A percentile compares a stretch with the other conserved stretches of the same genome.
Conservation (phyloP, 1,284 basidiomycete species). For the Puccinia hordei region DNA sequence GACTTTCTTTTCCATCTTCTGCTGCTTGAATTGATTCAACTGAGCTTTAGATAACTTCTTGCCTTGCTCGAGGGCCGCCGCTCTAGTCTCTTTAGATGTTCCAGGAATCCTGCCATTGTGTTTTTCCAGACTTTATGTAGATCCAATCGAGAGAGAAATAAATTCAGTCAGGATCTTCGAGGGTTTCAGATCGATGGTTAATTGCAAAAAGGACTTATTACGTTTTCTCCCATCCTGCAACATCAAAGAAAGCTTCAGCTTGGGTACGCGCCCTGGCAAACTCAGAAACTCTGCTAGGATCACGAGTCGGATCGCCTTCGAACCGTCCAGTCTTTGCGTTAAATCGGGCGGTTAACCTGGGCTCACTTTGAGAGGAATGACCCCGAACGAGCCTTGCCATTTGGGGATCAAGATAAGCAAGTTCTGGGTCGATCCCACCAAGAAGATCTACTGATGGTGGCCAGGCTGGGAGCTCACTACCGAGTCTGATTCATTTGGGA, state of each 20-base stretch:
- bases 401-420: conserved; percentile 30
- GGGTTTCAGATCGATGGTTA: background rate
- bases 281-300: conserved; percentile 33
- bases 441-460: conserved; percentile 2
- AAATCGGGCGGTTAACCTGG: conserved; percentile 21
- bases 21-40: conserved; percentile 36
- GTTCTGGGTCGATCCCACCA: conserved; percentile 43
- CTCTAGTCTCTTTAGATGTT: conserved; percentile 6
- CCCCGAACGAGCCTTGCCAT: background rate
- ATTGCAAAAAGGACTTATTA: background rate
- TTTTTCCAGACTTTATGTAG: conserved; percentile 28
- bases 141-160: background rate
- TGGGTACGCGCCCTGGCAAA: conserved; percentile 21
- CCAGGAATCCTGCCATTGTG: conserved; percentile 29
- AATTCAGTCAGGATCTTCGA: no score
- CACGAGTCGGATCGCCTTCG: conserved; percentile 22
- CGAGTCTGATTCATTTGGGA: no score
- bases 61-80: background rate
- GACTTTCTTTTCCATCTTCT: conserved; percentile 27
- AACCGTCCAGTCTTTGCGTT: conserved; percentile 36
- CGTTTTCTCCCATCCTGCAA: conserved; percentile 47
- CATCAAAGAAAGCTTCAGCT: conserved; percentile 42
- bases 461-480: no score
- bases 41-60: conserved; percentile 29
- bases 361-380: background rate